A percentile compares a stretch with the other conserved stretches of the same genome.
Conservation (phyloP, 2,329 filamentous ascomycete genomes). For the Thielaviopsis euricoi region DNA sequence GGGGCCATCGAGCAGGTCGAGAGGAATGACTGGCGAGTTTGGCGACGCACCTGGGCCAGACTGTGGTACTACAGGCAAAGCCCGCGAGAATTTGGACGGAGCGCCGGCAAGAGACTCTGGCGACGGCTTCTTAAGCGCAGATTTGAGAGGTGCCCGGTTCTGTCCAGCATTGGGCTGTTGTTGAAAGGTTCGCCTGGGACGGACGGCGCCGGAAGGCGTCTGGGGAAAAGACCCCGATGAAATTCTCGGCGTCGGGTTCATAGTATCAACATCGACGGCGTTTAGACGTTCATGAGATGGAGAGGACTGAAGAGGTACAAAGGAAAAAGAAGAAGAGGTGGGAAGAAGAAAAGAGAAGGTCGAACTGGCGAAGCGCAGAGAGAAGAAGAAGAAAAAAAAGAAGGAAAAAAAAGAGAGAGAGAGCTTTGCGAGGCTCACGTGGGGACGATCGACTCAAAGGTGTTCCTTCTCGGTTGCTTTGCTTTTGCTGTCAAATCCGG, state of each 20-base stretch:
- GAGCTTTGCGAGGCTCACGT: not conserved
- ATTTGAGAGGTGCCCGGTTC: not conserved
- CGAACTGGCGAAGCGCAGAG: too few relatives aligned
- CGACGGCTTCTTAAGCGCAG: constrained; percentile 1
- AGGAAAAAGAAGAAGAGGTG: not conserved
- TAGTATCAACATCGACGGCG: constrained; percentile 1
- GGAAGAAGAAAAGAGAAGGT: not conserved
- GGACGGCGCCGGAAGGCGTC: constrained; percentile 9
- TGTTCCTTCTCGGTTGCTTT: not conserved
- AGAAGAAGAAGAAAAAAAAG: not conserved
- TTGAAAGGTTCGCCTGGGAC: constrained; percentile 9
- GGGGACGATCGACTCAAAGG: not conserved
- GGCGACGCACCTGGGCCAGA: constrained; percentile 14
- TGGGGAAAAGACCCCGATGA: constrained; percentile 11
- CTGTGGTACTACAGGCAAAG: constrained; percentile 32
- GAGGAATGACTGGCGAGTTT: constrained; percentile 56
- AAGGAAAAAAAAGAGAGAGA: not conserved
- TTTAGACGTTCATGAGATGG: not conserved
- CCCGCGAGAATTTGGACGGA: constrained; percentile 5
- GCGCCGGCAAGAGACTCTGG: not conserved
- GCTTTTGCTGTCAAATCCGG: not conserved
- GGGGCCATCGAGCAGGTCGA: constrained; percentile 71
- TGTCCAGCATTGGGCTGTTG: not conserved
- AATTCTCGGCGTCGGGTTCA: constrained; percentile 11
- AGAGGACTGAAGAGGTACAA: not conserved